Base-by-base conservation (phyloP, 2,329 filamentous ascomycete species). In the Pestalotiopsis sp. region DNA sequence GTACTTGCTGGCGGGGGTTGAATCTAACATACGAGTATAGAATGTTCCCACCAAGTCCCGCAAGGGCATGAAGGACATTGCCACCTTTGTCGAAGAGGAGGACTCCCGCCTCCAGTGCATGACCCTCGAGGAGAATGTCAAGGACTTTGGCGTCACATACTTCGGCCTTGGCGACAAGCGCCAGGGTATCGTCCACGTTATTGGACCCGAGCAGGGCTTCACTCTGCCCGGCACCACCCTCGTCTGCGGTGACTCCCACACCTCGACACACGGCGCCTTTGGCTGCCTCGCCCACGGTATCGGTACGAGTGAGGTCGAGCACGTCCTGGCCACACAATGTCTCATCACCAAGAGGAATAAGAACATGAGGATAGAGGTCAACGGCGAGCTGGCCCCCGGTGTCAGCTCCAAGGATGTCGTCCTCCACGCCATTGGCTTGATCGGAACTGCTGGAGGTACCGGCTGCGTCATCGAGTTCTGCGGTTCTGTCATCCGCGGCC, bases 121-220 rank as follows among this genome's bases (percentile, higher is more conserved):
- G 77, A 98, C 96, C 56, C 90, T 99, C 71, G 96, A 99, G 85
- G 92, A 98, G 76, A 99, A 99, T 77, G 95, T 99, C 76, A 96
- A 95, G 84, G 93, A 95, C 73, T 98, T 98, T 79, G 94, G 94
- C 77, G 87, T 99, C 78, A 98, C 95, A 80, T 98, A 98, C 84
- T 99, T 99, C 79, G 96, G 96, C 71, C 91, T 99, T 72, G 93
- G 92, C 74, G 95, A 98, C 83, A 97, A 96, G 87, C 91, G 96
- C 73, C 96, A 99, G 84, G 96, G 96, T 74, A 99, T 99, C 76
- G 96, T 98, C 69, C 96, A 99, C 84, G 94, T 99, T 77, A 98
- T 99, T 76, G 96, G 96, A 45, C 96, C 96, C 56, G 96, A 99
- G 86, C 96, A 99, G 83, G 96, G 96, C 74, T 99, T 99, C 86